Evolutionary conservation across 805 yeast species (phyloP), one percentile per base, ranked within the genome.

Genomic region (Saccharomycopsis javanensis): DNA sequence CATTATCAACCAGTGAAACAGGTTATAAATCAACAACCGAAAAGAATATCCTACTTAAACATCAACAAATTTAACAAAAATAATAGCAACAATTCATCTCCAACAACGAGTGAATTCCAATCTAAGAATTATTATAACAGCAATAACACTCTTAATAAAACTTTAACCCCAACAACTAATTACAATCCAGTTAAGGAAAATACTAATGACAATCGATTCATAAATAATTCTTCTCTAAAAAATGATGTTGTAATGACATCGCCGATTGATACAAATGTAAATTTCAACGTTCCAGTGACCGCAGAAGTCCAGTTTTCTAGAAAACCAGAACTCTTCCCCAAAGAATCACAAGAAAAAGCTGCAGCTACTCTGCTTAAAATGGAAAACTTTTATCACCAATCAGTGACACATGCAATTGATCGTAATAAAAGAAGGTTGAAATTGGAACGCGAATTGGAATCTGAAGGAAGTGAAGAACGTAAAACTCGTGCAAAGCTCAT

Each of bases 391-490:
- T 90, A 89, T 71, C 88, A 88, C 62, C 81, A 87, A 68, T 82
- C 91, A 16, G 95, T 91, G 30, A 80, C 81, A 56, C 95, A 90
- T 68, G 98, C 99, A 0, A 90, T 94, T 60, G 99, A 94, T 70
- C 77, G 99, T 63, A 94, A 92, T 68, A 97, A 91, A 70, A 82
- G 98, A 71, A 78, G 97, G 45, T 80, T 90, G 42, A 89, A 86
- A 64, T 77, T 90, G 62, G 99, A 88, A 72, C 85, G 84, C 63
- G 79, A 80, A 58, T 71, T 90, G 38, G 65, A 62, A 18, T 66
- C 69, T 11, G 94, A 88, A 66, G 81, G 87, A 59, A 84, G 92
- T 18, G 95, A 87, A 61, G 97, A 91, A 69, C 81, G 96, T 54
- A 85, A 85, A 61, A 84, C 83, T 65, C 77, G 97, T 64, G 94